Base-by-base conservation (phyloP, 768 basidiomycete species). In the Lactarius psammicola region DNA sequence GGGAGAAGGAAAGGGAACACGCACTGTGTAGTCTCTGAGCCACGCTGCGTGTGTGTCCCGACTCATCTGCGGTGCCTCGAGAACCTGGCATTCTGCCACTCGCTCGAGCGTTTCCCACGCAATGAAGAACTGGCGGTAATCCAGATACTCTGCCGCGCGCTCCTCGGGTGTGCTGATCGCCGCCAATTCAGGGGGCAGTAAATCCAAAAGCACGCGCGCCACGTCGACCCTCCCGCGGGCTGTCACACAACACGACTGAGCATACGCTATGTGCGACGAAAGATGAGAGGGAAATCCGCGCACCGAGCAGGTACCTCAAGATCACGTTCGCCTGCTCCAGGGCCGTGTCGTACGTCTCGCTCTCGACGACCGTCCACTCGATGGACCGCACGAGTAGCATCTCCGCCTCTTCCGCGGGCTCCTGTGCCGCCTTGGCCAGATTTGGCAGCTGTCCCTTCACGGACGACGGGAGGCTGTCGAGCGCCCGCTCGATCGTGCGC, bases 321-420 rank as follows among this genome's bases (percentile, higher is more conserved):
- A 97, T 90, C 46, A 90, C 88, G 64, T 95, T 95, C 1, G 92
- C 87, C 71, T 95, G 92, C 72, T 90, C 86, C 10, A 98, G 78
- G 0, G 95, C 95, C 7, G 87, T 87, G 13, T 81, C 78, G 68
- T 88, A 87, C 1, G 95, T 98, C 6, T 82, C 77, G 36, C 86
- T 84, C 69, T 82, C 80, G 74, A 91, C 90, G 0, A 86, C 89
- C 59, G 95, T 90, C 96, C 96, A 99, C 72, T 98, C 95, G 57
- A 98, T 88, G 0, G 92, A 91, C 23, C 95, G 85, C 34, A 96
- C 81, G 9, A 98, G 79, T 56, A 90, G 74, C 67, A 77, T 72
- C 72, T 94, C 90, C 0, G 76, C 75, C 18, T 86, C 85, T 1
- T 80, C 83, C 0, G 88, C 80, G 0, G 61, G 60, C 26, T n/a